Evolutionary conservation across 257 asterid species (phyloP).

Genomic region (Solanum lycopersicoides): DNA sequence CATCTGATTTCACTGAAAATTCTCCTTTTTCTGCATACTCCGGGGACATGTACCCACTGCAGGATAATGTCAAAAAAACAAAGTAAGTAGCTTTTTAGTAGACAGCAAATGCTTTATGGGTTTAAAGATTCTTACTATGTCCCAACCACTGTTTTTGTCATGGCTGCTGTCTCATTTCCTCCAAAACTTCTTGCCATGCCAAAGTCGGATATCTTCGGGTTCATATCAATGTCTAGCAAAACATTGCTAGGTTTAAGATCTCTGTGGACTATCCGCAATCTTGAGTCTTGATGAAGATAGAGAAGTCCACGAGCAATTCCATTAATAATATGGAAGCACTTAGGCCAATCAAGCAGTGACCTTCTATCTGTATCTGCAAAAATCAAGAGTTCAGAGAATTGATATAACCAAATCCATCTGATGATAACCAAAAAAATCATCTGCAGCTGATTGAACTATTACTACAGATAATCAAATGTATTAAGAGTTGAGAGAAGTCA

Average conservation of each 20-base stretch:
- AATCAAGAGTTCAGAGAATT: background rate
- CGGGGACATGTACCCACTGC: background rate
- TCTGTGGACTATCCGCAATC: background rate
- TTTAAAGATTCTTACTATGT: background rate
- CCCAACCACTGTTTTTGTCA: background rate
- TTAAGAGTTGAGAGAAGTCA: background rate
- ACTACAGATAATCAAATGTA: background rate
- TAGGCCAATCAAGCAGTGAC: background rate
- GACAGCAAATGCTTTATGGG: background rate
- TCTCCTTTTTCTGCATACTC: background rate
- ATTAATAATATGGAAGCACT: background rate
- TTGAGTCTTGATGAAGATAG: background rate
- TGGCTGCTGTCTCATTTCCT: background rate
- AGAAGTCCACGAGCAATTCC: background rate
- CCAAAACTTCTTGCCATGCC: background rate
- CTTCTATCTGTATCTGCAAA: background rate
- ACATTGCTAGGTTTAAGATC: slow-evolving; percentile 1
- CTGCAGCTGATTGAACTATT: background rate
- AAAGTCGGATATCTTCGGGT: background rate
- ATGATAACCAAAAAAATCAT: too few relatives aligned
- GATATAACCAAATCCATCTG: background rate
- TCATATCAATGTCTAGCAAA: background rate
- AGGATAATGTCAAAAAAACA: background rate
- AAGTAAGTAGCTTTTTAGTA: background rate
- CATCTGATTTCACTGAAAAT: background rate